Evolutionary conservation across 2,329 filamentous ascomycete genomes (phyloP).

Genomic region (Fusarium denticulatum): DNA sequence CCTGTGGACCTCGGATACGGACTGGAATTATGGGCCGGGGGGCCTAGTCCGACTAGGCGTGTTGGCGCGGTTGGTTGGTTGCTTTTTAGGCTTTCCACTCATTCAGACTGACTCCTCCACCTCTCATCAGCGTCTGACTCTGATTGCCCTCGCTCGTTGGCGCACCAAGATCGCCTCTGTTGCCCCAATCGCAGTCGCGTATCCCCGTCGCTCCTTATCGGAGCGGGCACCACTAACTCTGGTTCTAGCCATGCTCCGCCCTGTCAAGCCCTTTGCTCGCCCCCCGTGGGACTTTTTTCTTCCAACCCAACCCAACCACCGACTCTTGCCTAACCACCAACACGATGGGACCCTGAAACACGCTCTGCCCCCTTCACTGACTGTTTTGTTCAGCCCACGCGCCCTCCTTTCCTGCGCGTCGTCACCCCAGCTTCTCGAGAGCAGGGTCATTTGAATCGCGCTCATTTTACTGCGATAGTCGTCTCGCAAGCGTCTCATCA

Average conservation of each 20-base stretch:
- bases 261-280: slow-evolving; percentile 42
- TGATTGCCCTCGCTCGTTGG: slow-evolving; percentile 20
- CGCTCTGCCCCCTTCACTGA: slow-evolving; percentile 40
- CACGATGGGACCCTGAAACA: slow-evolving; percentile 43
- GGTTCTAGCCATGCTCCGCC: slow-evolving; percentile 35
- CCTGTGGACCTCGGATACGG: slow-evolving; percentile 37
- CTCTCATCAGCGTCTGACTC: slow-evolving; percentile 19
- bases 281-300: slow-evolving; percentile 37
- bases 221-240: slow-evolving; percentile 35
- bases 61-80: slow-evolving; percentile 44
- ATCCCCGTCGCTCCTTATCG: slow-evolving; percentile 27
- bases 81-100: slow-evolving; percentile 32
- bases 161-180: slow-evolving; percentile 27
- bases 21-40: slow-evolving; percentile 42
- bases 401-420: slow-evolving; percentile 34
- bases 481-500: slow-evolving; percentile 39
- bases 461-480: slow-evolving; percentile 6
- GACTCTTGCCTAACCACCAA: slow-evolving; percentile 36
- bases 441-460: background rate
- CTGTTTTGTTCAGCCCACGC: slow-evolving; percentile 21
- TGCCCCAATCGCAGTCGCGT: slow-evolving; percentile 30
- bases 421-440: slow-evolving; percentile 9
- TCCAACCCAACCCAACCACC: slow-evolving; percentile 33
- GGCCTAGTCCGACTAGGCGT: slow-evolving; percentile 26
- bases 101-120: slow-evolving; percentile 20